These are phyloP conservation scores for Hymenoscyphus fructigenus DNA, from an alignment of 2,329 filamentous ascomycete genomes.

Conservation along the genomic window DNA sequence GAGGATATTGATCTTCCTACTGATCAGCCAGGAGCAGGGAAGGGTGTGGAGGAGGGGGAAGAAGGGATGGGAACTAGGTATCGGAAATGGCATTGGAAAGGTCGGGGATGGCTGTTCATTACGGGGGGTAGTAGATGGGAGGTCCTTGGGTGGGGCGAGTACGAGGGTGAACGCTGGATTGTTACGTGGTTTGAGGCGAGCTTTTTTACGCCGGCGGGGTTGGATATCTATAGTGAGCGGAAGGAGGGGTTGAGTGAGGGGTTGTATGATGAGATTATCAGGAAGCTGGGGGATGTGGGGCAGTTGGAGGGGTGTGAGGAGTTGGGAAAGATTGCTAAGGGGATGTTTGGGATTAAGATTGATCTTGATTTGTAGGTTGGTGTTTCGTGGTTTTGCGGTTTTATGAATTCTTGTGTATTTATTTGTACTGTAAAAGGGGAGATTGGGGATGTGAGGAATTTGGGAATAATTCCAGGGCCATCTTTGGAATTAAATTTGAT, in stretches of 20 bases:
- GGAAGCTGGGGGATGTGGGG: constrained; percentile 51
- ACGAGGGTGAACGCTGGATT: constrained; percentile 56
- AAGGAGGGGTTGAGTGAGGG: constrained; percentile 58
- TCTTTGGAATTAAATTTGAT: too few relatives aligned
- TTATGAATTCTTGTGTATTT: background rate
- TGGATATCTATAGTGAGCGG: constrained; percentile 73
- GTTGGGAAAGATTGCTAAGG: constrained; percentile 53
- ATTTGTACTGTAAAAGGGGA: too few relatives aligned
- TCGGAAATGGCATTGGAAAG: constrained; percentile 68
- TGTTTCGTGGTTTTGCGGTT: background rate
- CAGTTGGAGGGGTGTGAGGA: constrained; percentile 49
- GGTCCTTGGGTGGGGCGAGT: constrained; percentile 68
- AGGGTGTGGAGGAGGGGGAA: background rate
- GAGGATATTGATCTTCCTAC: too few relatives aligned
- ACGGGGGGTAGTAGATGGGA: constrained; percentile 76
- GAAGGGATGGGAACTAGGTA: background rate
- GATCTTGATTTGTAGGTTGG: constrained; percentile 24
- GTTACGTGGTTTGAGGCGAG: constrained; percentile 86
- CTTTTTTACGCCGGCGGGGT: constrained; percentile 76
- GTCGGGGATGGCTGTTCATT: constrained; percentile 71
- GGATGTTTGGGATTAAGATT: constrained; percentile 47
- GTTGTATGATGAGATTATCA: constrained; percentile 56
- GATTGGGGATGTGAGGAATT: too few relatives aligned
- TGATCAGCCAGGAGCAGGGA: too few relatives aligned
- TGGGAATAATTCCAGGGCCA: too few relatives aligned